These are phyloP conservation scores for Candida anglica DNA, from an alignment of 805 yeast species.

Conservation along the genomic window DNA sequence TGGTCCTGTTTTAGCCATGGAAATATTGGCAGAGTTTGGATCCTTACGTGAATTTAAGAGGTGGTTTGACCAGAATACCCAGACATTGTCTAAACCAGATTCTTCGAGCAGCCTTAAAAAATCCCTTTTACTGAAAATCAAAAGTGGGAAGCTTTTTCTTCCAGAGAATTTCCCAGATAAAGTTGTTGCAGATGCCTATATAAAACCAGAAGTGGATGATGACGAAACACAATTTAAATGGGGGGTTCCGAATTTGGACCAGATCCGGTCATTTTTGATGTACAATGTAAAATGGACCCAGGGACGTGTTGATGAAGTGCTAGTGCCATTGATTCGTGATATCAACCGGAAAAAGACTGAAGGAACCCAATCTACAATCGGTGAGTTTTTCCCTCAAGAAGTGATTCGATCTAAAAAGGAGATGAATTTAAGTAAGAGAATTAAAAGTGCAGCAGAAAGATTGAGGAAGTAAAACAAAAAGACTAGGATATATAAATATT, in stretches of 20 bases:
- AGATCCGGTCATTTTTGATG: constrained; percentile 65
- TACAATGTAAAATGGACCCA: constrained; percentile 76
- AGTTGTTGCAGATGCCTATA: constrained; percentile 69
- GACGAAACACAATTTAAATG: constrained; percentile 78
- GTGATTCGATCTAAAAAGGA: constrained; percentile 44
- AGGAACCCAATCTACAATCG: constrained; percentile 56
- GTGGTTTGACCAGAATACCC: constrained; percentile 57
- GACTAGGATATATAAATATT: too few relatives aligned
- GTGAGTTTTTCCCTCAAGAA: constrained; percentile 67
- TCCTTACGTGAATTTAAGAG: constrained; percentile 35
- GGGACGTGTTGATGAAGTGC: constrained; percentile 70
- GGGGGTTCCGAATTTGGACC: constrained; percentile 88
- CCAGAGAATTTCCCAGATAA: constrained; percentile 67
- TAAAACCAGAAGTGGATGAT: constrained; percentile 76
- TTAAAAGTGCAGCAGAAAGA: constrained; percentile 54
- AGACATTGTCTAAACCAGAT: constrained; percentile 28
- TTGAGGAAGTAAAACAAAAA: constrained; percentile 19
- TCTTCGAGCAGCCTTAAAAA: constrained; percentile 48
- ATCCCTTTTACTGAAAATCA: constrained; percentile 54
- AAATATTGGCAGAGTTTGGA: constrained; percentile 81
- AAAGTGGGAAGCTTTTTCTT: constrained; percentile 48
- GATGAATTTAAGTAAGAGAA: constrained; percentile 54
- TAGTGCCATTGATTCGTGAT: constrained; percentile 80
- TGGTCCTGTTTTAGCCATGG: constrained; percentile 93
- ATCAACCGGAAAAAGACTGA: constrained; percentile 59